These are phyloP conservation scores for Apiospora arundinis DNA, from an alignment of 2,329 filamentous ascomycete genomes.

Conservation along the genomic window DNA sequence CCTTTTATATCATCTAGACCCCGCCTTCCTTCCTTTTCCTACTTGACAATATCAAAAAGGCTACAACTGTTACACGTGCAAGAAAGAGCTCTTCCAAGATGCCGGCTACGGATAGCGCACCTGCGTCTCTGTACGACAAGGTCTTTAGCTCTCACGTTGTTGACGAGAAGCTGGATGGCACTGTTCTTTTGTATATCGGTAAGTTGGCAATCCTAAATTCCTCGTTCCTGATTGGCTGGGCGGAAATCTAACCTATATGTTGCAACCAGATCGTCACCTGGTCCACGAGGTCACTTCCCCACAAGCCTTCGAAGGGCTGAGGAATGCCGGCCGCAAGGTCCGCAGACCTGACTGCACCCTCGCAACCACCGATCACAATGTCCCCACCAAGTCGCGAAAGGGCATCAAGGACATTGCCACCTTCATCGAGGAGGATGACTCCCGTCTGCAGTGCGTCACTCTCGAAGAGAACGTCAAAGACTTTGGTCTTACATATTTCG, in stretches of 20 bases:
- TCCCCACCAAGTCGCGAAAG: constrained; percentile 90
- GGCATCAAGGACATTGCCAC: constrained; percentile 90
- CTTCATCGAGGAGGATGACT: constrained; percentile 95
- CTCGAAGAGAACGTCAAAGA: constrained; percentile 97
- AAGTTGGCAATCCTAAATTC: constrained; percentile 41
- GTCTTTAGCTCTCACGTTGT: constrained; percentile 94
- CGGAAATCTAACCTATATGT: neutral
- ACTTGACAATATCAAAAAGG: neutral
- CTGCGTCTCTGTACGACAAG: constrained; percentile 92
- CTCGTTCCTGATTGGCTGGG: constrained; percentile 15
- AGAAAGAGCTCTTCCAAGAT: constrained; percentile 54
- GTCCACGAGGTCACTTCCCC: constrained; percentile 99
- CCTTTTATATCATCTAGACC: neutral
- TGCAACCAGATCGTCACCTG: constrained; percentile 81
- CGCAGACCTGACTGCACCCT: constrained; percentile 96
- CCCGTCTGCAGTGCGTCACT: constrained; percentile 90
- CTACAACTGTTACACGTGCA: neutral
- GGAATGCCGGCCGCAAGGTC: constrained; percentile 86
- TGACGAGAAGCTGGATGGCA: constrained; percentile 93
- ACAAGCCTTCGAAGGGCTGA: constrained; percentile 97
- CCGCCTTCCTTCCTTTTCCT: neutral
- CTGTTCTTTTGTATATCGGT: constrained; percentile 92
- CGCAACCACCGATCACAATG: constrained; percentile 96
- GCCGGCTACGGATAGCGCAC: constrained; percentile 75
- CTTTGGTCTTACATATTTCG: constrained; percentile 96